phyloP scores from a whole-genome alignment of 1,284 basidiomycete species.

The Thelephora terrestris region DNA sequence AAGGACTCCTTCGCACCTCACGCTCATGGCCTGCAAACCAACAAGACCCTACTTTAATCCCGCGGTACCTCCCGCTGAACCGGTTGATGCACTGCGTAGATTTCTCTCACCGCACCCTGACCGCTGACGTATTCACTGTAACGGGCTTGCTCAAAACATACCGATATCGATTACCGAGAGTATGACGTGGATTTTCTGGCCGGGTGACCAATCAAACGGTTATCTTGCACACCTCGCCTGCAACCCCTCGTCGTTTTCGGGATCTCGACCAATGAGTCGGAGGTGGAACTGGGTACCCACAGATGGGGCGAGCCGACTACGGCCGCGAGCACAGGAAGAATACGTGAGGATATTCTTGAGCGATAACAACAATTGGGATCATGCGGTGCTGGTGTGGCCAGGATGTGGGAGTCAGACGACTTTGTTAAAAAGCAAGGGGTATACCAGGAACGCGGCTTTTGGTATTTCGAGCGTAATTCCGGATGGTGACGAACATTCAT shows the following conservation, averaged over 20 bases:
- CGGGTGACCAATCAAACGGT: slow-evolving; percentile 55
- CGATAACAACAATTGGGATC: slow-evolving; percentile 57
- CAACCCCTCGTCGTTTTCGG: not conserved
- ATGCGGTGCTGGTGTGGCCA: slow-evolving; percentile 40
- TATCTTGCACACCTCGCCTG: slow-evolving; percentile 35
- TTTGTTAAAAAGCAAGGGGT: slow-evolving; percentile 68
- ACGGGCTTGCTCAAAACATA: slow-evolving; percentile 52
- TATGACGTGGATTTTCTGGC: slow-evolving; percentile 55
- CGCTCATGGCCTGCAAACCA: slow-evolving; percentile 59
- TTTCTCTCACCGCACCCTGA: slow-evolving; percentile 77
- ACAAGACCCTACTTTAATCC: slow-evolving; percentile 55
- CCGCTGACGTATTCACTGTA: slow-evolving; percentile 69
- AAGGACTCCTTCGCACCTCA: slow-evolving; percentile 46
- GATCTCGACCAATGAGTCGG: slow-evolving; percentile 16
- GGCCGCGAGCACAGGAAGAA: slow-evolving; percentile 18
- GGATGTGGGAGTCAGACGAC: slow-evolving; percentile 51
- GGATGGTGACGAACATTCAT: too few relatives aligned
- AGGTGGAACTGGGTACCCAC: slow-evolving; percentile 10
- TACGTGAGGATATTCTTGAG: slow-evolving; percentile 59
- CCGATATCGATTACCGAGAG: slow-evolving; percentile 27
- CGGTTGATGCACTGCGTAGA: slow-evolving; percentile 65
- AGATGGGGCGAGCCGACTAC: not conserved
- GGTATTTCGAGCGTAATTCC: slow-evolving; percentile 60
- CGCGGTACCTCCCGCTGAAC: slow-evolving; percentile 64
- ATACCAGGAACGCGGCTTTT: slow-evolving; percentile 51